Percentiles rank a stretch among this genome's conserved stretches.
These are phyloP conservation scores for Pseudogymnoascus verrucosus DNA, from an alignment of 2,329 filamentous ascomycete species.

Conservation along the genomic window DNA sequence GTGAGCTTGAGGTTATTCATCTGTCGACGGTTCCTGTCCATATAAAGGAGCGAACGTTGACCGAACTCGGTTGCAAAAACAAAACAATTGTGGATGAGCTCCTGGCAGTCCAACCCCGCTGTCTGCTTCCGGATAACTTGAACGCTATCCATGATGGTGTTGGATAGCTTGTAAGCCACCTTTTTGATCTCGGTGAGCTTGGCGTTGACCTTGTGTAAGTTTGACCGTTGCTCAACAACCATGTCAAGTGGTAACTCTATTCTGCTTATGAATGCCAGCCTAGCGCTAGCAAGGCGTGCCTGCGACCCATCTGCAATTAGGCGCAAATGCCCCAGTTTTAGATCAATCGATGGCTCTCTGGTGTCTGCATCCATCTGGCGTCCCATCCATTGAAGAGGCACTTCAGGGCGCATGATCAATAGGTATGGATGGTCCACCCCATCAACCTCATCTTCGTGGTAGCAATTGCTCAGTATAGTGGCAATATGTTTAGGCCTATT, in stretches of 20 bases:
- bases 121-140: conserved; percentile 86
- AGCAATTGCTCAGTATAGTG: conserved; percentile 73
- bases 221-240: conserved; percentile 85
- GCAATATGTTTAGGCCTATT: conserved; percentile 75
- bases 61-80: conserved; percentile 99
- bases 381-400: conserved; percentile 72
- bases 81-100: conserved; percentile 95
- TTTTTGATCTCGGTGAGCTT: conserved; percentile 91
- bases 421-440: conserved; percentile 77
- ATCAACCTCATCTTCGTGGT: conserved; percentile 64
- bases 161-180: conserved; percentile 91
- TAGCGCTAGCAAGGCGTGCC: conserved; percentile 68
- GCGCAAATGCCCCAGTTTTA: conserved; percentile 79
- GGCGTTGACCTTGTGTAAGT: conserved; percentile 82
- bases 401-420: conserved; percentile 75
- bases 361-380: conserved; percentile 63
- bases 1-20: conserved; percentile 97
- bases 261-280: conserved; percentile 66
- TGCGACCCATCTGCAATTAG: conserved; percentile 85
- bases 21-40: conserved; percentile 89
- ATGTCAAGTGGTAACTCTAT: conserved; percentile 81
- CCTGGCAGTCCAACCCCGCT: conserved; percentile 76
- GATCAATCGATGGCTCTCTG: conserved; percentile 70
- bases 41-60: conserved; percentile 85
- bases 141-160: conserved; percentile 98